Evolutionary conservation across 2,329 filamentous ascomycete genomes (phyloP).

Genomic region (Epichloe brachyelytri): DNA sequence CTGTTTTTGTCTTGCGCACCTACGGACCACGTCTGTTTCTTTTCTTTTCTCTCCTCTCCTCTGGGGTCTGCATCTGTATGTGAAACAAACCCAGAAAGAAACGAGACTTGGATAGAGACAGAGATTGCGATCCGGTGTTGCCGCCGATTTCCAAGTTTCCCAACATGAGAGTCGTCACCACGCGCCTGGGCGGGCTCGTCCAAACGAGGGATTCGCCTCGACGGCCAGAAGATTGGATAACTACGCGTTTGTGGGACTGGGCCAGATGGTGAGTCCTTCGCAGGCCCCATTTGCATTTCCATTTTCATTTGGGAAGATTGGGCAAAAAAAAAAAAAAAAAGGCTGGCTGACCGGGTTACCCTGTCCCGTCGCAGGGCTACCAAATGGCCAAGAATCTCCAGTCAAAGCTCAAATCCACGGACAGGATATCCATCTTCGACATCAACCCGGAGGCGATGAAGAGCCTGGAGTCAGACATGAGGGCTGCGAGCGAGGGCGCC

Average conservation of each 20-base stretch:
- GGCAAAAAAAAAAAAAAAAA: not conserved
- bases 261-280: conserved; percentile 42
- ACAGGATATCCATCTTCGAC: conserved; percentile 42
- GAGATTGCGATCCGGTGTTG: not conserved
- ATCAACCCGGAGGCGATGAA: conserved; percentile 38
- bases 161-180: conserved; percentile 11
- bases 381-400: conserved; percentile 52
- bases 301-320: not conserved
- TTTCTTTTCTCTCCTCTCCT: not conserved
- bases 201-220: conserved; percentile 38
- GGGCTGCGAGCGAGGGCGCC: conserved; percentile 31
- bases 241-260: conserved; percentile 48
- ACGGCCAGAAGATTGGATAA: conserved; percentile 34
- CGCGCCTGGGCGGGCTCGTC: conserved; percentile 16
- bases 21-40: no score
- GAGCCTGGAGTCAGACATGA: conserved; percentile 35
- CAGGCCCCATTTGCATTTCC: not conserved
- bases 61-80: no score
- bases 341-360: not conserved
- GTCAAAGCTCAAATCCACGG: conserved; percentile 37
- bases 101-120: not conserved
- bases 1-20: no score
- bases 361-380: conserved; percentile 31
- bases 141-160: not conserved
- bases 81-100: no score